Base-by-base conservation (phyloP, 192 early-diverging fungal genomes). In the Rhizophagus clarus region DNA sequence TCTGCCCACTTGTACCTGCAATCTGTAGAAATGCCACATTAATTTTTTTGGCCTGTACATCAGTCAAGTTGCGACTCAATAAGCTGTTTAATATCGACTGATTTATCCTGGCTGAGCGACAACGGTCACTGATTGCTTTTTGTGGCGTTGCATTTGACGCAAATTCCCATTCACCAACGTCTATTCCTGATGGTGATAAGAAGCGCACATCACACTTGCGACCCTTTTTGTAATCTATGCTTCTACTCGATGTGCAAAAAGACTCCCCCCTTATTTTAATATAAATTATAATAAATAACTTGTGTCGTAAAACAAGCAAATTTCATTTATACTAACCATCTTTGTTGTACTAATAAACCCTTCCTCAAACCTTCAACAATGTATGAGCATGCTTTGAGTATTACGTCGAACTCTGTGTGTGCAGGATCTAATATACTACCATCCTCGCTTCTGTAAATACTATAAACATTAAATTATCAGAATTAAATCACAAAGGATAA, bases 151-250 rank as follows among this genome's bases (percentile, higher is more conserved):
- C 60, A 22, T 80, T 12, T 22, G 71, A 28, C 62, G 79, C 51
- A 62, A 80, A 80, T 24, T 80, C 56, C 79, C 70, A 80, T 31
- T 80, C 79, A 34, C 72, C 72, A 31, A 80, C 37, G 45, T 80
- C 79, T 60, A 80, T 37, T 80, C 72, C 72, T 80, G 61, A 15
- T 20, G 10, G 28, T 34, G 40, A 51, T 63, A 64, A 80, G 24
- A 74, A 80, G 31, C 24, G 32, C 4, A 80, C 61, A 56, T 80
- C 72, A 64, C 61, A 72, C 22, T 56, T 72, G 34, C 51, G 11
- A 49, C 47, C 68, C 4, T 51, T 79, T n/a, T 72, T 37, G 61
- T 79, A 56, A 31, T 37, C 60, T 26, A 31, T 20, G 68, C 17
- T 61, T 71, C 37, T 24, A 45, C 68, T 71, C 37, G 62, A 40